Percentiles rank a stretch among this genome's conserved stretches.
phyloP scores from a whole-genome alignment of 495 filamentous ascomycete species.

The Aspergillus bertholletiae region DNA sequence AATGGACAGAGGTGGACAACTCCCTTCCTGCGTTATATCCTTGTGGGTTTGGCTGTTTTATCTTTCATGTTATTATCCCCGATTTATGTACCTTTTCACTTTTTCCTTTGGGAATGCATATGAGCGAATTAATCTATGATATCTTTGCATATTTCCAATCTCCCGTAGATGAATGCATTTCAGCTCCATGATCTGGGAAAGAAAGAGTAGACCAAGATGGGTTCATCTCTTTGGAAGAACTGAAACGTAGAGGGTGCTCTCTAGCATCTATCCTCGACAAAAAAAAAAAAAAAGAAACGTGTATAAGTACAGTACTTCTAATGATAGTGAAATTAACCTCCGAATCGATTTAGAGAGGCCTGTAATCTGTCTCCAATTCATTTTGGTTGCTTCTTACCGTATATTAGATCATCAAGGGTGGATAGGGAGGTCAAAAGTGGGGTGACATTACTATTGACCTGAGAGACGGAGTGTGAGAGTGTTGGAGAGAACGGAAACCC shows the following conservation, averaged over 20 bases:
- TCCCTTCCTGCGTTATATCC: background rate
- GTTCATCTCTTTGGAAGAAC: background rate
- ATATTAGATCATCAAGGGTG: too few relatives aligned
- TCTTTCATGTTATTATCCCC: background rate
- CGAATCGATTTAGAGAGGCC: too few relatives aligned
- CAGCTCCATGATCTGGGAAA: background rate
- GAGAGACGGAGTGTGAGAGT: too few relatives aligned
- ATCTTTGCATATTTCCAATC: background rate
- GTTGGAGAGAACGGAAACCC: too few relatives aligned
- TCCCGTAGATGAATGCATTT: background rate
- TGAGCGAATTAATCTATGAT: constrained; percentile 14
- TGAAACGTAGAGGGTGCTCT: background rate
- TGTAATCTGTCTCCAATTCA: too few relatives aligned
- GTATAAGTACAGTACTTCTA: too few relatives aligned
- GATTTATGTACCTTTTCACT: background rate
- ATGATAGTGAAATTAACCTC: too few relatives aligned
- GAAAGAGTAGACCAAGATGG: background rate
- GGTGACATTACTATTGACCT: too few relatives aligned
- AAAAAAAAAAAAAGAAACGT: too few relatives aligned
- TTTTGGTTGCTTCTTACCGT: too few relatives aligned
- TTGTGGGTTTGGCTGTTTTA: background rate
- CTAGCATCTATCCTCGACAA: too few relatives aligned
- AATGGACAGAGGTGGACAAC: background rate
- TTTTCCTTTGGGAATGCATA: constrained; percentile 14
- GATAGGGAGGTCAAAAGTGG: too few relatives aligned